A percentile compares a stretch with the other conserved stretches of the same genome.
Evolutionary conservation across 371 early-diverging fungal species (phyloP).

Genomic region (Apophysomyces trapeziformis): DNA sequence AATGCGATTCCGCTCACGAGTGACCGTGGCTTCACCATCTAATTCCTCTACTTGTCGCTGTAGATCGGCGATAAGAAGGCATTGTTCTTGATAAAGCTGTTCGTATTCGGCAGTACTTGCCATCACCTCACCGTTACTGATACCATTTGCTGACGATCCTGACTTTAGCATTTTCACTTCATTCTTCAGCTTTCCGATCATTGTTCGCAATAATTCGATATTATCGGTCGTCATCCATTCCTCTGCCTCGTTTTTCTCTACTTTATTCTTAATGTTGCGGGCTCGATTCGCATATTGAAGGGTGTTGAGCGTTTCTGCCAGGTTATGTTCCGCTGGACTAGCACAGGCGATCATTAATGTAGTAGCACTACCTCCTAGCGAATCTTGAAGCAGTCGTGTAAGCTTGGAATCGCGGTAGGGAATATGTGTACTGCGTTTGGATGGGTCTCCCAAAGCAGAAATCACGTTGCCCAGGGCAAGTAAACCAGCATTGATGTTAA

Average conservation of each 20-base stretch:
- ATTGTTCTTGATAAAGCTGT: conserved; percentile 41
- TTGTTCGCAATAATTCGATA: conserved; percentile 57
- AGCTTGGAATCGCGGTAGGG: conserved; percentile 99
- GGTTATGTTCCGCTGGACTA: conserved; percentile 78
- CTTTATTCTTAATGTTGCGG: conserved; percentile 86
- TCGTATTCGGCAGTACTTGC: conserved; percentile 10
- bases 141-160: conserved; percentile 11
- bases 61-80: conserved; percentile 37
- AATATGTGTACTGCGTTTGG: conserved; percentile 71
- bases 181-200: conserved; percentile 59
- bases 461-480: conserved; percentile 99
- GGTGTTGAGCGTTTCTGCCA: conserved; percentile 93
- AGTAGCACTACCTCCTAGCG: conserved; percentile 92
- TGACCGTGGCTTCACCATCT: conserved; percentile 39
- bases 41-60: conserved; percentile 52
- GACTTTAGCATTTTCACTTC: conserved; percentile 52
- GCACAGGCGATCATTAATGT: conserved; percentile 96
- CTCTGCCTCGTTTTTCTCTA: conserved; percentile 72
- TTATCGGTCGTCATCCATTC: conserved; percentile 71
- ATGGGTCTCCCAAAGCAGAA: conserved; percentile 94
- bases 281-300: conserved; percentile 93
- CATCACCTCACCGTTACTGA: neutral
- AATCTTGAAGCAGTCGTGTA: conserved; percentile 97
- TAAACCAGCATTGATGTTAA: conserved; percentile 97
- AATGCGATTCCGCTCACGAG: conserved; percentile 39